Percentiles rank a stretch among this genome's conserved stretches.
phyloP scores from a whole-genome alignment of 495 filamentous ascomycete species.

The Hyaloscypha variabilis region DNA sequence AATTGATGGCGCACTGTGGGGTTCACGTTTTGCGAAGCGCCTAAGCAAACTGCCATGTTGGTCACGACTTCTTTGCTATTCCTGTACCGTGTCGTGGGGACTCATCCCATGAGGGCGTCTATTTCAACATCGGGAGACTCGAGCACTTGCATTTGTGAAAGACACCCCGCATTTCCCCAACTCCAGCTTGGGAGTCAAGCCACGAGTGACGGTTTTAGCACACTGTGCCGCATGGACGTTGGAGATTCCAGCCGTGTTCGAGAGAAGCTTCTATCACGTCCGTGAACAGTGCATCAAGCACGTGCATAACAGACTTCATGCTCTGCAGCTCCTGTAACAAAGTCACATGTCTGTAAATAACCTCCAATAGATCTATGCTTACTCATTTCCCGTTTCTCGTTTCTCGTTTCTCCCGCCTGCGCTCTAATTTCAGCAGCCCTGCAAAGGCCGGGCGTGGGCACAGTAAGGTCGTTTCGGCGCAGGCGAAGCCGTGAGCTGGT shows the following conservation, averaged over 20 bases:
- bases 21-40: slow-evolving; percentile 19
- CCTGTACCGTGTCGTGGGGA: slow-evolving; percentile 4
- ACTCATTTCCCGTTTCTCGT: not conserved
- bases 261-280: slow-evolving; percentile 13
- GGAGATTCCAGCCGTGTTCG: slow-evolving; percentile 3
- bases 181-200: not conserved
- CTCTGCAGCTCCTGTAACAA: slow-evolving; percentile 28
- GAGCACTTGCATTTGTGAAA: slow-evolving; percentile 5
- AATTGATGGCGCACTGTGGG: not conserved
- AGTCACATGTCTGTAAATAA: slow-evolving; percentile 40
- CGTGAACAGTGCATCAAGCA: slow-evolving; percentile 8
- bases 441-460: not conserved
- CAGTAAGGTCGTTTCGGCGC: slow-evolving; percentile 10
- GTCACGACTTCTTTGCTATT: slow-evolving; percentile 12
- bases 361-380: not conserved
- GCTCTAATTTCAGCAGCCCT: slow-evolving; percentile 6
- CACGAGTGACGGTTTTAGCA: not conserved
- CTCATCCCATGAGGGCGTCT: slow-evolving; percentile 3
- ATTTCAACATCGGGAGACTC: not conserved
- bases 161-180: not conserved
- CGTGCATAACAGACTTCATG: slow-evolving; percentile 3
- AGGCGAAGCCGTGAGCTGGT: slow-evolving; percentile 18
- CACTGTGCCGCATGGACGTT: slow-evolving; percentile 7
- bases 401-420: not conserved
- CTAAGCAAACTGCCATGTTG: not conserved